A percentile compares a stretch with the other conserved stretches of the same genome.
Evolutionary conservation across 768 basidiomycete species (phyloP).

Genomic region (Trametes villosa): DNA sequence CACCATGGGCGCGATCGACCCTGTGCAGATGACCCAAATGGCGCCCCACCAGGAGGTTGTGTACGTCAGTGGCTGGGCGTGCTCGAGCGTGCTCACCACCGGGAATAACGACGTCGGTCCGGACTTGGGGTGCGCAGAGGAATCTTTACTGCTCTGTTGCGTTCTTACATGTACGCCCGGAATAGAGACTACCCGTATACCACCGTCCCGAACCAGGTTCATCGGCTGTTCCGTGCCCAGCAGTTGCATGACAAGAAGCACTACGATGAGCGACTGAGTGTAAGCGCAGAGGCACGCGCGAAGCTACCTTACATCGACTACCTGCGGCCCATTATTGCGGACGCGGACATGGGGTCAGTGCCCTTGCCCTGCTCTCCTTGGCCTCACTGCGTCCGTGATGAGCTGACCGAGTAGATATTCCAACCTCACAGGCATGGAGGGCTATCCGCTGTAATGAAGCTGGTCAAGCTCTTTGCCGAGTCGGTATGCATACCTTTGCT

Average conservation of each 20-base stretch:
- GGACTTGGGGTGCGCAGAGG: conserved; percentile 71
- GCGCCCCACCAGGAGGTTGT: conserved; percentile 83
- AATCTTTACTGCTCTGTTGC: background rate
- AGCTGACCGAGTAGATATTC: background rate
- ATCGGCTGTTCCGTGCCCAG: conserved; percentile 89
- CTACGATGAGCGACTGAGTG: conserved; percentile 81
- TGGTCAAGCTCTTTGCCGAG: conserved; percentile 94
- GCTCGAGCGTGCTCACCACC: conserved; percentile 84
- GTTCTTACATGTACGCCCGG: background rate
- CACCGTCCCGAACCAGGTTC: conserved; percentile 94
- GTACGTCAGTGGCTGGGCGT: conserved; percentile 94
- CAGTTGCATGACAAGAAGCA: conserved; percentile 93
- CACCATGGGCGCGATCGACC: conserved; percentile 93
- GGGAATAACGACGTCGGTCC: conserved; percentile 92
- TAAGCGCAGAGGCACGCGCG: conserved; percentile 62
- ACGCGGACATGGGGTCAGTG: conserved; percentile 89
- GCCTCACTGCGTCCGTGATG: background rate
- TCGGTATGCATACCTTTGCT: conserved; percentile 59
- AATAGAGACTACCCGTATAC: conserved; percentile 92
- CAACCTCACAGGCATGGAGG: conserved; percentile 75
- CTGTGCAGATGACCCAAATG: conserved; percentile 95
- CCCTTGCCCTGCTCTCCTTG: too few species aligned
- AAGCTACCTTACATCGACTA: conserved; percentile 86
- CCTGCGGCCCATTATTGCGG: conserved; percentile 90
- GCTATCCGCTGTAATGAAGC: conserved; percentile 92